Evolutionary conservation across 2,329 filamentous ascomycete genomes (phyloP), one percentile per base, ranked within the genome.

Genomic region (Aspergillus spinulosporus): DNA sequence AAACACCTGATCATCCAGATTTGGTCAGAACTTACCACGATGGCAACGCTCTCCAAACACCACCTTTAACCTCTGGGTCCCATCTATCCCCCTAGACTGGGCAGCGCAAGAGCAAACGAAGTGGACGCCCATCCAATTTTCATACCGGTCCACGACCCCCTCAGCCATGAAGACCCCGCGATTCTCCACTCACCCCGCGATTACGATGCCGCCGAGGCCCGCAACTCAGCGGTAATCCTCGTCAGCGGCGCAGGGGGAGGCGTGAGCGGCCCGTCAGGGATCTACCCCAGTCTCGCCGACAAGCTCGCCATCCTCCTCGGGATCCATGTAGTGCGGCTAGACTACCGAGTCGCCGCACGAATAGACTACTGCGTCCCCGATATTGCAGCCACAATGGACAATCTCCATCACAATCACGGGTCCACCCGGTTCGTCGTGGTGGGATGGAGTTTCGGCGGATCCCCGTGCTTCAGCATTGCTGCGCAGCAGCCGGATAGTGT

Each of bases 401-500:
- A 72, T 49, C 64, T 77, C 6, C 48, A 68, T 11, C 57, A 67
- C 11, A 56, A 63, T 28, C 72, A 68, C 58, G 63, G 59, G 0
- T 63, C 73, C 1, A 57, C 55, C n/a, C 65, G 60, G 26, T 76
- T 77, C 60, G 74, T 77, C 4, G 56, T 78, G 11, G 66, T 76
- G 1, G 76, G 76, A 45, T 78, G 75, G 76, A 74, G 71, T 8
- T 77, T 78, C 50, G 74, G 76, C 21, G 72, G 75, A 4, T 74
- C 73, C 21, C 74, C 74, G 0, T 75, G 74, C 14, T 74, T 76
- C 62, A 72, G 69, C 0, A 68, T 72, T 9, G 74, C 66, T 5
- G 71, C 64, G 2, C 34, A 59, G 11, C 70, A 72, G 44, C 62
- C 62, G 3, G 54, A 66, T 29, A 62, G 75, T 4, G 64, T 73